phyloP scores from a whole-genome alignment of 345 rosid species.

The Cardamine resedifolia region DNA sequence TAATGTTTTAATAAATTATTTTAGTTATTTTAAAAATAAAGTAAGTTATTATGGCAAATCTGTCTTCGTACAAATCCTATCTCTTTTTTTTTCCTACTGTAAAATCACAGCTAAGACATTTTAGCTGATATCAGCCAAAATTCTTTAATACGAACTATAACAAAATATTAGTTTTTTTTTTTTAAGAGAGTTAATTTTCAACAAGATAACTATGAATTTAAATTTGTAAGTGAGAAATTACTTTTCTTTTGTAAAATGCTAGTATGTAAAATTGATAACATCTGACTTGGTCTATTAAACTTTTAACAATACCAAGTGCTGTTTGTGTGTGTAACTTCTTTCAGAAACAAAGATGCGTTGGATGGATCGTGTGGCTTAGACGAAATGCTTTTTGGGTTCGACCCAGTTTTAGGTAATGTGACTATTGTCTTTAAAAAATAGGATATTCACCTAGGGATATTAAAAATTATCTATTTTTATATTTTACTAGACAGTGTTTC shows the following conservation, averaged over 20 bases:
- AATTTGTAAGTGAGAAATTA: not conserved
- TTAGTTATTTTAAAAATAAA: too few species aligned
- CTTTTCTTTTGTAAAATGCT: not conserved
- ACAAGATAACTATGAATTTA: not conserved
- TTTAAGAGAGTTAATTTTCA: too few species aligned
- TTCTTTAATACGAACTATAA: not conserved
- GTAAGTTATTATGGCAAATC: too few species aligned
- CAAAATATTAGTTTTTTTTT: too few species aligned
- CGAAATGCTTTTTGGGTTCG: slow-evolving; percentile 14
- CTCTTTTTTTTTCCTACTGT: not conserved
- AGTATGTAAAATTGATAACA: not conserved
- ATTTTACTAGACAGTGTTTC: not conserved
- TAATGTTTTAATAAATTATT: too few species aligned
- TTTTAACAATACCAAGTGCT: not conserved
- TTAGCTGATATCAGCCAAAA: not conserved
- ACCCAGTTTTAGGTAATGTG: slow-evolving; percentile 12
- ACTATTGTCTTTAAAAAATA: not conserved
- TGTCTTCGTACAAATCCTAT: not conserved
- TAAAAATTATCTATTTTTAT: not conserved
- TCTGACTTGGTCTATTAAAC: not conserved
- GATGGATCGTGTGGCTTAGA: slow-evolving; percentile 25
- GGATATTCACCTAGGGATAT: not conserved
- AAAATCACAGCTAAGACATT: not conserved
- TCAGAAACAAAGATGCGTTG: slow-evolving; percentile 26
- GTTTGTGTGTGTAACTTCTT: slow-evolving; percentile 1